phyloP scores from a whole-genome alignment of 2,329 filamentous ascomycete species.

The Nigrospora oryzae region DNA sequence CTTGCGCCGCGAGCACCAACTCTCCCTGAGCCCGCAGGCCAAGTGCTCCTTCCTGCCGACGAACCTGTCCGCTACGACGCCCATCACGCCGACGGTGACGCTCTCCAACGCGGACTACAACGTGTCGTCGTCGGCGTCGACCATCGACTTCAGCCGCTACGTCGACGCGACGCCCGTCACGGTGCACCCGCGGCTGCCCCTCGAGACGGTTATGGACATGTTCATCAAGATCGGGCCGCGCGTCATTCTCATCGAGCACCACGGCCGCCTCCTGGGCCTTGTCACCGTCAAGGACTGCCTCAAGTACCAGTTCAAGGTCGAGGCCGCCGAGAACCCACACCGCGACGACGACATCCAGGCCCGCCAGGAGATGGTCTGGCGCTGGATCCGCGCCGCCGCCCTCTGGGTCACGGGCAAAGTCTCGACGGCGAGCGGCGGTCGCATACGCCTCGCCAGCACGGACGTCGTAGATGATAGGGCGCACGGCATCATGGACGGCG shows the following conservation, averaged over 20 bases:
- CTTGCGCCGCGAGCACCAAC: slow-evolving; percentile 55
- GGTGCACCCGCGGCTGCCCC: slow-evolving; percentile 79
- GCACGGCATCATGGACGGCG: slow-evolving; percentile 36
- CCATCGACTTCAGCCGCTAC: slow-evolving; percentile 75
- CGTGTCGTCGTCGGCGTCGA: slow-evolving; percentile 37
- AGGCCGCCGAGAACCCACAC: slow-evolving; percentile 69
- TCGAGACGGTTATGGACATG: slow-evolving; percentile 97
- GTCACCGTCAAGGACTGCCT: slow-evolving; percentile 96
- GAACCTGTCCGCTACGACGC: slow-evolving; percentile 19
- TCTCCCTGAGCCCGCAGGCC: slow-evolving; percentile 53
- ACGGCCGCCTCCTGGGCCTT: slow-evolving; percentile 72
- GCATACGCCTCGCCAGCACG: slow-evolving; percentile 39
- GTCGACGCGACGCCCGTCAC: slow-evolving; percentile 85
- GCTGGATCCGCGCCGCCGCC: slow-evolving; percentile 39
- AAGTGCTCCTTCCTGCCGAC: slow-evolving; percentile 65
- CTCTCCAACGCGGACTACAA: slow-evolving; percentile 53
- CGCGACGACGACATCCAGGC: slow-evolving; percentile 47
- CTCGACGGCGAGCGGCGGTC: slow-evolving; percentile 43
- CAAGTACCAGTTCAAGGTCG: slow-evolving; percentile 94
- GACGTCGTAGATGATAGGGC: slow-evolving; percentile 17
- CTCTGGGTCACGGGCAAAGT: slow-evolving; percentile 53
- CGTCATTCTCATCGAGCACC: slow-evolving; percentile 87
- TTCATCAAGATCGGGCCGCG: slow-evolving; percentile 97
- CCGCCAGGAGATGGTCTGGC: slow-evolving; percentile 60
- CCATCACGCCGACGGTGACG: slow-evolving; percentile 37